Evolutionary conservation across 1,284 basidiomycete species (phyloP), one percentile per base, ranked within the genome.

Genomic region (Bjerkandera adusta): DNA sequence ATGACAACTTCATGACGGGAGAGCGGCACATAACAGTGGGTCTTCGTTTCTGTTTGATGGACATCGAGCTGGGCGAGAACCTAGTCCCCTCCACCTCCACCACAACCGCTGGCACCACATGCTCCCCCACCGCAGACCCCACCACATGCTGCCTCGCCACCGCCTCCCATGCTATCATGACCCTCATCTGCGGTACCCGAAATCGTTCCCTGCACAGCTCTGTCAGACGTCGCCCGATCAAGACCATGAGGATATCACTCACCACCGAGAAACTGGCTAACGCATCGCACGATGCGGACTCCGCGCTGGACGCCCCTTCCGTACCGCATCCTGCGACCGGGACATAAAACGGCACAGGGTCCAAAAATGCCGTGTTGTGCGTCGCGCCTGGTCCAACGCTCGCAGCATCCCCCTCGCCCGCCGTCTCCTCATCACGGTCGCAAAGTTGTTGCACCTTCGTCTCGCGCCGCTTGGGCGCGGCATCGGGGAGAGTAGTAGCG

Each of bases 321-420:
- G n/a, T n/a, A n/a, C n/a, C n/a, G n/a, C n/a, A 41, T 7, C 13
- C 16, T 18, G 18, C 45, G 13, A 47, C 36, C 20, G 45, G 39
- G 38, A 27, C 46, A 36, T 41, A 48, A 22, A 60, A 47, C 33
- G 61, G 55, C 18, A 63, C 55, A 15, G 62, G 58, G 15, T 56
- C 45, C 32, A 64, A 43, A 43, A 63, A 61, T 34, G 60, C 57
- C 16, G 37, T 25, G 15, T 50, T 33, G 41, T 63, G 61, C 32
- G 15, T 48, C 8, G 36, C 30, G 5, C 55, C 34, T 52, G 50
- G n/a, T 42, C 30, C 6, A 20, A 26, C 13, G 21, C 45, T 30
- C 27, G 18, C 12, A 13, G 36, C 13, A 21, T 55, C 45, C 21
- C 58, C 60, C 21, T 53, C 40, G 27, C 47, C 43, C 29, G 54